A percentile compares a stretch with the other conserved stretches of the same genome.
phyloP scores from a whole-genome alignment of 75 land plant species.

The Ceratopteris richardii region DNA sequence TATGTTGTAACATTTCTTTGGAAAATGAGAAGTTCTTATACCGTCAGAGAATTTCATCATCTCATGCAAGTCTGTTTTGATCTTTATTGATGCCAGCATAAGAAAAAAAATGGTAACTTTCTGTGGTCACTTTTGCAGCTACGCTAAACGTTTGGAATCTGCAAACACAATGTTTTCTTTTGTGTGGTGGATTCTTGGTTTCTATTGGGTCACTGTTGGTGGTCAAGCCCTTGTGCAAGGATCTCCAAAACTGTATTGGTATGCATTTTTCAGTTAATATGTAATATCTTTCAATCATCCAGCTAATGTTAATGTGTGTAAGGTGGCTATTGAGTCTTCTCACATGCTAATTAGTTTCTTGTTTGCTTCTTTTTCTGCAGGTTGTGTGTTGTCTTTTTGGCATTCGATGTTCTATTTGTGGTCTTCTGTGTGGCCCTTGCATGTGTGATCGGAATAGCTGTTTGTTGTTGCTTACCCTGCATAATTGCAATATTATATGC shows the following conservation, averaged over 20 bases:
- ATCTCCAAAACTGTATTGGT: slow-evolving; percentile 93
- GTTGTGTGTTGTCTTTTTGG: slow-evolving; percentile 88
- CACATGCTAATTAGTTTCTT: no score
- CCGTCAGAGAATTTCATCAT: no score
- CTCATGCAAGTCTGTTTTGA: no score
- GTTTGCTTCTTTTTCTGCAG: slow-evolving; percentile 28
- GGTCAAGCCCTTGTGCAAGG: slow-evolving; percentile 59
- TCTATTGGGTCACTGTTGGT: slow-evolving; percentile 93
- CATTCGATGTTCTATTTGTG: slow-evolving; percentile 96
- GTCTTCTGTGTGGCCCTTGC: slow-evolving; percentile 92
- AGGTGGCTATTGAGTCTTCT: no score
- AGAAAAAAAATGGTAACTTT: no score
- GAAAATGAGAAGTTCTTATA: no score
- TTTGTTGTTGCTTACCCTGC: slow-evolving; percentile 98
- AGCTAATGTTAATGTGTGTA: no score
- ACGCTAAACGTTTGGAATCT: slow-evolving; percentile 75
- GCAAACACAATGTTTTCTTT: slow-evolving; percentile 93
- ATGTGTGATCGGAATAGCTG: slow-evolving; percentile 90
- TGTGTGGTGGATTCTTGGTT: slow-evolving; percentile 99
- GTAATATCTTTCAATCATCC: no score
- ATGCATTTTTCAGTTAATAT: slow-evolving; percentile 4
- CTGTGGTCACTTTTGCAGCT: slow-evolving; percentile 25
- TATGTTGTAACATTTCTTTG: no score
- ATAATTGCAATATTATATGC: slow-evolving; percentile 96
- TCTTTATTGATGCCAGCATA: no score